phyloP scores from a whole-genome alignment of 1,284 basidiomycete species.

The Ganoderma sinense region DNA sequence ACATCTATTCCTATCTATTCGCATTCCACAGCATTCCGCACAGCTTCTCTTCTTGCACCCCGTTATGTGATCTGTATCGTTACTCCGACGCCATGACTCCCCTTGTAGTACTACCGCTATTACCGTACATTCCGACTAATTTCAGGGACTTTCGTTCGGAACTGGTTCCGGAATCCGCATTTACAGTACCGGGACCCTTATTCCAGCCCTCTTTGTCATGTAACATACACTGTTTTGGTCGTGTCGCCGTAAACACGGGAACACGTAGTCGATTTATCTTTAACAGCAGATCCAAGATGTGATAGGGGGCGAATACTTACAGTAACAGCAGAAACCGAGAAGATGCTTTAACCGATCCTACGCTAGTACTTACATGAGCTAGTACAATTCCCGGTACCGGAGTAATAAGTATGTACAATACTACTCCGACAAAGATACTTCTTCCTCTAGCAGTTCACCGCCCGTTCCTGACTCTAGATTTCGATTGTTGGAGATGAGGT shows the following conservation, averaged over 20 bases:
- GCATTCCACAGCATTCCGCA: slow-evolving; percentile 6
- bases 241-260: not conserved
- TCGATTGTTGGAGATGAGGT: slow-evolving; percentile 31
- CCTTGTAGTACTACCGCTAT: slow-evolving; percentile 13
- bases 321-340: not conserved
- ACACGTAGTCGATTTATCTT: not conserved
- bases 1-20: slow-evolving; percentile 25
- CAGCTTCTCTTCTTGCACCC: slow-evolving; percentile 14
- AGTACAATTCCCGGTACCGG: not conserved
- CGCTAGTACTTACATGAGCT: not conserved
- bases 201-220: not conserved
- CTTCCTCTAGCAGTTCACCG: slow-evolving; percentile 30
- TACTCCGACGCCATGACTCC: slow-evolving; percentile 3
- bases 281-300: not conserved
- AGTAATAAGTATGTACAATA: not conserved
- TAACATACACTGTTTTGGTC: not conserved
- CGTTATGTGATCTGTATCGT: slow-evolving; percentile 7
- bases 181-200: not conserved
- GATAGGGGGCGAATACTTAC: not conserved
- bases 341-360: not conserved
- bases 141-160: slow-evolving; percentile 1
- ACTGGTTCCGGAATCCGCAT: not conserved
- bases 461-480: slow-evolving; percentile 29
- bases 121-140: slow-evolving; percentile 8
- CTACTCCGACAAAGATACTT: slow-evolving; percentile 17